Percentiles rank a stretch among this genome's conserved stretches.
Conservation (phyloP, 495 filamentous ascomycete species). For the Podospora bellae-mahoneyi region DNA sequence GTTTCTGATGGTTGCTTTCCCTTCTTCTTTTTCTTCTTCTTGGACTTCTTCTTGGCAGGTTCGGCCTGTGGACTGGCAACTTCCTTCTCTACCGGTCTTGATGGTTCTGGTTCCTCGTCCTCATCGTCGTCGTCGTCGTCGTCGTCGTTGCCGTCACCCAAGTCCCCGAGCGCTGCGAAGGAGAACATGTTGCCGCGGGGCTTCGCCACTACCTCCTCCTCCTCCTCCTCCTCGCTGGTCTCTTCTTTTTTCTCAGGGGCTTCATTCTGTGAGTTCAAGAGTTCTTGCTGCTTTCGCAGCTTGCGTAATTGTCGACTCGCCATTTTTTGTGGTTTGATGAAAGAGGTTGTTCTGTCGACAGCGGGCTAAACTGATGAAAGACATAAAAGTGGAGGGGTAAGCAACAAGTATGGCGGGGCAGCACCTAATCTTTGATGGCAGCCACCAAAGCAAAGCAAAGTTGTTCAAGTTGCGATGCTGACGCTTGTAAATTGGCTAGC, state of each 20-base stretch:
- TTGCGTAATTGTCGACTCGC: conserved; percentile 77
- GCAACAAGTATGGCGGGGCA: not conserved
- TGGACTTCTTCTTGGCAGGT: conserved; percentile 50
- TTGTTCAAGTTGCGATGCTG: not conserved
- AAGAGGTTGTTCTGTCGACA: not conserved
- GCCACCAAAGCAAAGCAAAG: not conserved
- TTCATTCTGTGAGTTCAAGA: conserved; percentile 36
- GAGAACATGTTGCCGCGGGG: conserved; percentile 46
- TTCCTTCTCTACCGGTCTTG: conserved; percentile 16
- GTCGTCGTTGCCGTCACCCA: conserved; percentile 38
- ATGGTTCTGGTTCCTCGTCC: conserved; percentile 36
- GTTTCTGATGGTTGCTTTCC: conserved; percentile 33
- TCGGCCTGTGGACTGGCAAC: conserved; percentile 37
- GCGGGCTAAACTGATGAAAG: not conserved
- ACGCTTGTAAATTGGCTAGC: not conserved
- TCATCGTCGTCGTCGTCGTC: conserved; percentile 44
- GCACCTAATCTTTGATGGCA: not conserved
- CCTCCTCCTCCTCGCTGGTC: conserved; percentile 36
- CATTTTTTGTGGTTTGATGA: conserved; percentile 52
- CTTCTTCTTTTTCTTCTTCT: conserved; percentile 59
- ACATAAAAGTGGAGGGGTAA: not conserved
- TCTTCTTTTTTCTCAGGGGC: conserved; percentile 43
- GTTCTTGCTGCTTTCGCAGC: conserved; percentile 67
- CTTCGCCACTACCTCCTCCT: conserved; percentile 36
- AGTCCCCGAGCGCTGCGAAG: conserved; percentile 46